phyloP scores from a whole-genome alignment of 805 yeast species.

The Zygotorulaspora chibaensis region DNA sequence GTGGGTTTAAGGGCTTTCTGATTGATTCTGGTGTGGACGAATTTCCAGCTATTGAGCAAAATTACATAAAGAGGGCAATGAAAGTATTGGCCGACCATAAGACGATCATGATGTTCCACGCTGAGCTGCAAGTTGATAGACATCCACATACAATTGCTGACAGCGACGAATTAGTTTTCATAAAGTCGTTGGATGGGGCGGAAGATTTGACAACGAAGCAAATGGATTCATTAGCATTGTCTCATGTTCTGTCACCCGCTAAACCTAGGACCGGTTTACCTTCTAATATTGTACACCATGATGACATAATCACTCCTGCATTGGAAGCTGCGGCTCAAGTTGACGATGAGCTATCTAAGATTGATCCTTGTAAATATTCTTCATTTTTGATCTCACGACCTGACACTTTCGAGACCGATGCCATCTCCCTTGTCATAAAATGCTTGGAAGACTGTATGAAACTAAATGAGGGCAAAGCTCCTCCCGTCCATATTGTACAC shows the following conservation, averaged over 20 bases:
- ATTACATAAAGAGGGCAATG: conserved; percentile 66
- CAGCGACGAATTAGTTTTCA: conserved; percentile 20
- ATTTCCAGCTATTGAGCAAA: conserved; percentile 74
- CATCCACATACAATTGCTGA: conserved; percentile 34
- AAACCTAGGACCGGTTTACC: conserved; percentile 54
- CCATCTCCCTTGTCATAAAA: conserved; percentile 65
- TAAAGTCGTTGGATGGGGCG: conserved; percentile 13
- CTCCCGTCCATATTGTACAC: conserved; percentile 86
- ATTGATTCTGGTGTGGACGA: conserved; percentile 96
- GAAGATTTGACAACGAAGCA: conserved; percentile 46
- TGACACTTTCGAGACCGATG: conserved; percentile 80
- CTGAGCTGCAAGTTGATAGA: conserved; percentile 67
- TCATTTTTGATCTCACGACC: conserved; percentile 84
- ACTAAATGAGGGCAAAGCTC: conserved; percentile 38
- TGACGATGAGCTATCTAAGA: conserved; percentile 39
- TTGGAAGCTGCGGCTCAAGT: conserved; percentile 41
- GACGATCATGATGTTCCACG: conserved; percentile 86
- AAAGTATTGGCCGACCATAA: conserved; percentile 52
- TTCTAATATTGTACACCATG: conserved; percentile 31
- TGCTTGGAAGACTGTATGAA: conserved; percentile 43
- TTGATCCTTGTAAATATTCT: conserved; percentile 62
- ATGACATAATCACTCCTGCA: conserved; percentile 36
- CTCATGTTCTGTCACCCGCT: conserved; percentile 53
- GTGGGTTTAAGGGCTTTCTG: conserved; percentile 91
- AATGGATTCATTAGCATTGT: conserved; percentile 48